Evolutionary conservation across 2,329 filamentous ascomycete species (phyloP), one percentile per base, ranked within the genome.

Genomic region (Ascochyta lentis): DNA sequence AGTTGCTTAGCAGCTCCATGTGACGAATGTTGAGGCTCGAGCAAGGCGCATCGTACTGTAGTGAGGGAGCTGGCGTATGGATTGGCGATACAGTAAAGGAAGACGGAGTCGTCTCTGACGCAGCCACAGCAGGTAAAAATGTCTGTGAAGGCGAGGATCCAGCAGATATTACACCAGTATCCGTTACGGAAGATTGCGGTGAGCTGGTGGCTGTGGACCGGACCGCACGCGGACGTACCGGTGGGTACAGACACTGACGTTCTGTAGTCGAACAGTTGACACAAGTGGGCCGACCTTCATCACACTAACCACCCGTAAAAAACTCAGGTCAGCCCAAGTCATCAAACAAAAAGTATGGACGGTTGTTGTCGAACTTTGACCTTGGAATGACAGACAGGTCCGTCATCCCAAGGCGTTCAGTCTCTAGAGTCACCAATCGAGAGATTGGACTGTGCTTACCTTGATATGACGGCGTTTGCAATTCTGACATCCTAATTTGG

Each of bases 391-490:
- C 27, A 29, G 27, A 29, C 27, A 10, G 27, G 27, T 29, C 27
- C 27, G 27, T 10, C 7, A 29, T 8, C 27, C 27, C 27, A 29
- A 29, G 27, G 27, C 8, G 7, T 10, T 8, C 9, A 29, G 27
- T 19, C 19, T 29, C 3, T 29, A 29, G 12, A 10, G 27, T 10
- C 27, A 29, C 27, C 12, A 35, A 43, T 35, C 15, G 13, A 9
- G 35, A 22, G 12, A 38, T 4, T 6, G 6, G 22, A 16, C 8
- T 9, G 12, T 9, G 10, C 29, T 26, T 16, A 61, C 65, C 65
- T 67, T 68, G 51, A 67, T 59, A 43, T 64, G 64, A 23, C 65
- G 65, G 12, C 59, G 49, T 45, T 68, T 68, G 47, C 65, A 68
- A 24, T 58, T 50, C 12, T 58, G 52, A 49, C 64, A 67, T 5